Evolutionary conservation across 352 stramenopile species (phyloP).

Genomic region (Globisporangium heterothallicum): DNA sequence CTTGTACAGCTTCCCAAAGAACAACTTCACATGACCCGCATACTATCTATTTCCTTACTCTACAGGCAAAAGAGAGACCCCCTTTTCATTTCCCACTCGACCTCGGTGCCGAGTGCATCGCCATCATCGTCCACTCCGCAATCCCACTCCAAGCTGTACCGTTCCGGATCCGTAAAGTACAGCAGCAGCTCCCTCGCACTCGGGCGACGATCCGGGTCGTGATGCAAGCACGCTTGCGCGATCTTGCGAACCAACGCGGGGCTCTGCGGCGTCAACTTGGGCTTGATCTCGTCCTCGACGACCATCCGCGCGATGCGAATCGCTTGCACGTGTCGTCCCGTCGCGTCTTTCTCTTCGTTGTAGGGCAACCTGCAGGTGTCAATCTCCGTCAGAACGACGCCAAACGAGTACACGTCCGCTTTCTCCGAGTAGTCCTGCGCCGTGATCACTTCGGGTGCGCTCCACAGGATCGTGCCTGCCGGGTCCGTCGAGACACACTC

Average conservation of each 20-base stretch:
- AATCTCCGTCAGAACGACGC: conserved; percentile 42
- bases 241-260: conserved; percentile 7
- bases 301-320: conserved; percentile 13
- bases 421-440: conserved; percentile 31
- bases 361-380: conserved; percentile 41
- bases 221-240: conserved; percentile 8
- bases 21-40: too few species aligned
- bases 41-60: not conserved
- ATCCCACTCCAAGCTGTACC: conserved; percentile 8
- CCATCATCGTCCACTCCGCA: not conserved
- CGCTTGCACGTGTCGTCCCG: conserved; percentile 6
- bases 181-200: conserved; percentile 4
- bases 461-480: conserved; percentile 37
- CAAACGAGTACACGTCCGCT: conserved; percentile 54
- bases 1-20: too few species aligned
- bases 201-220: conserved; percentile 7
- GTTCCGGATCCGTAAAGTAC: conserved; percentile 5
- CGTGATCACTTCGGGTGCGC: conserved; percentile 41
- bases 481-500: conserved; percentile 19
- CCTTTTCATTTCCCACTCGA: conserved; percentile 8
- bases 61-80: conserved; percentile 9
- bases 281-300: conserved; percentile 7
- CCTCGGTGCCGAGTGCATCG: not conserved
- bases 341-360: conserved; percentile 14
- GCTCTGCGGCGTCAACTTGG: not conserved